phyloP scores from a whole-genome alignment of 352 stramenopile genomes.

The Phytophthora constricta region DNA sequence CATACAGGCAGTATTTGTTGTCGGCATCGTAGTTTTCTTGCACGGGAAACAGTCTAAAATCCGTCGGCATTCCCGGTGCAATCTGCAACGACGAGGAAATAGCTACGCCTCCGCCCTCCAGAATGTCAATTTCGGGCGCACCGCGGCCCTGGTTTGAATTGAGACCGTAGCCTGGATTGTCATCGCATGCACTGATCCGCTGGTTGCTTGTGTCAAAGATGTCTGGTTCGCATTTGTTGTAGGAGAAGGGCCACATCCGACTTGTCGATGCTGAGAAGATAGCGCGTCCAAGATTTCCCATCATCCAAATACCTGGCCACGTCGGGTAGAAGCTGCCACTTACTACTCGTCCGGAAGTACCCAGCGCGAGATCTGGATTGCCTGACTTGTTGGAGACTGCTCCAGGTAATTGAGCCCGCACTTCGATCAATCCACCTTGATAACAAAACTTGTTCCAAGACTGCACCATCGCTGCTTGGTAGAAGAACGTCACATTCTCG shows the following conservation, averaged over 20 bases:
- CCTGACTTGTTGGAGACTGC: constrained; percentile 57
- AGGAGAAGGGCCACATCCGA: constrained; percentile 95
- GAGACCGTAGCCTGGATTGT: constrained; percentile 89
- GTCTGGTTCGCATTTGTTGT: constrained; percentile 85
- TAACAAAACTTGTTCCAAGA: constrained; percentile 97
- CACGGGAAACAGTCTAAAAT: constrained; percentile 62
- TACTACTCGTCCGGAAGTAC: constrained; percentile 37
- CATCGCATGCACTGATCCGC: constrained; percentile 80
- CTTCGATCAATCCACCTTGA: constrained; percentile 92
- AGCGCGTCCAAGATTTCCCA: constrained; percentile 92
- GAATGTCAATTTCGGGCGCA: constrained; percentile 94
- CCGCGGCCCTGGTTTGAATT: constrained; percentile 82
- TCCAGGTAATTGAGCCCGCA: constrained; percentile 89
- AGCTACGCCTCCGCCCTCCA: constrained; percentile 83
- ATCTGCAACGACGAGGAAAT: constrained; percentile 93
- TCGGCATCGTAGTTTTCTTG: constrained; percentile 16
- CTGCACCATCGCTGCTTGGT: constrained; percentile 88
- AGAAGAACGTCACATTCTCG: constrained; percentile 50
- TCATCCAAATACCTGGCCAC: constrained; percentile 95
- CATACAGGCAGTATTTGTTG: constrained; percentile 52
- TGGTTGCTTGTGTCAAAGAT: constrained; percentile 49
- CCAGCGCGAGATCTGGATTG: constrained; percentile 49
- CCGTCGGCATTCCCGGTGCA: constrained; percentile 62
- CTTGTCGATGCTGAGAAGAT: constrained; percentile 92
- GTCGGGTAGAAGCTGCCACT: constrained; percentile 68